A percentile compares a stretch with the other conserved stretches of the same genome.
Evolutionary conservation across 139 green algal genomes (phyloP).

Genomic region (Micromonas commoda): DNA sequence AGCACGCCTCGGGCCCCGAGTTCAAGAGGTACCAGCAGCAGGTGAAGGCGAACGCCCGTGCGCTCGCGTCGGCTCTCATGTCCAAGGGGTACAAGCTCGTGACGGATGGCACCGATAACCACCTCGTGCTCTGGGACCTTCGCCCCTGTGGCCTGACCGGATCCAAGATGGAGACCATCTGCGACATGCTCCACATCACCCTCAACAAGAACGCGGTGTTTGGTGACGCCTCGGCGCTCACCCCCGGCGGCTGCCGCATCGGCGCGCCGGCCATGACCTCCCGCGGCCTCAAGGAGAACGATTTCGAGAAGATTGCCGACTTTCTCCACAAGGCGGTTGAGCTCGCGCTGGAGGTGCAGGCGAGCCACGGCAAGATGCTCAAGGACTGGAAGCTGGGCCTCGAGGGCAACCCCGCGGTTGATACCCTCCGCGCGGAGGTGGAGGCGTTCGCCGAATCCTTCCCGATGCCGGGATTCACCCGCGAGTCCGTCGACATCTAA

Average conservation of each 20-base stretch:
- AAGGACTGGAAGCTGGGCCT: constrained; percentile 72
- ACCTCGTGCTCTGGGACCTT: constrained; percentile 82
- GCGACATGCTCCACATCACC: constrained; percentile 79
- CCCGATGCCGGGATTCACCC: constrained; percentile 43
- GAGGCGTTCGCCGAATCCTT: constrained; percentile 45
- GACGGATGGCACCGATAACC: constrained; percentile 79
- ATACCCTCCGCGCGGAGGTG: constrained; percentile 36
- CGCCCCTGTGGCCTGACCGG: constrained; percentile 69
- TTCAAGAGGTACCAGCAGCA: constrained; percentile 59
- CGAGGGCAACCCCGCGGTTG: constrained; percentile 35
- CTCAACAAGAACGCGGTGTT: constrained; percentile 89
- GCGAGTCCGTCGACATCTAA: constrained; percentile 21
- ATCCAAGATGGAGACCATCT: constrained; percentile 72
- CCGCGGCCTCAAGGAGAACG: constrained; percentile 54
- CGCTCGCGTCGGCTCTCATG: constrained; percentile 56
- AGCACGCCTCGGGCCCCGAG: constrained; percentile 45
- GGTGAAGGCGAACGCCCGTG: constrained; percentile 61
- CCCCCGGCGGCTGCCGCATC: constrained; percentile 73
- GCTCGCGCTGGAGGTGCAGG: constrained; percentile 63
- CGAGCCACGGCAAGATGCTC: constrained; percentile 67
- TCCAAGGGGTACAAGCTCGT: constrained; percentile 68
- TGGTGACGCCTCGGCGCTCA: constrained; percentile 69
- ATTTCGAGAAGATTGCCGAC: constrained; percentile 63
- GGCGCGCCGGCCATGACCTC: constrained; percentile 78
- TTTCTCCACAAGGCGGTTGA: constrained; percentile 63